These are phyloP conservation scores for Saturnispora quitensis DNA, from an alignment of 805 yeast species.

Conservation along the genomic window DNA sequence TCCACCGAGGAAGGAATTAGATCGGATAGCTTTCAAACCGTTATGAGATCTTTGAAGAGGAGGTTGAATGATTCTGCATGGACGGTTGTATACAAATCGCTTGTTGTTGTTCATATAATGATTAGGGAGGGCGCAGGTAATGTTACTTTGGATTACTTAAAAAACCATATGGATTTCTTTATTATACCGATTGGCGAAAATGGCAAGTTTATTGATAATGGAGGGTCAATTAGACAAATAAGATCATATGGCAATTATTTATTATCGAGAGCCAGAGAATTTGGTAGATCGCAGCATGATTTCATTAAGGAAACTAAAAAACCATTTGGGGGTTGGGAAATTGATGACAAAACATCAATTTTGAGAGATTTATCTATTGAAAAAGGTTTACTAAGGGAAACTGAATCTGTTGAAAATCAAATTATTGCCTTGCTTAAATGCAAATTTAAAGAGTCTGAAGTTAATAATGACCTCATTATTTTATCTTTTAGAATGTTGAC, in stretches of 20 bases:
- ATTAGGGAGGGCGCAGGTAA: slow-evolving; percentile 83
- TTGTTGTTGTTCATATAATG: slow-evolving; percentile 82
- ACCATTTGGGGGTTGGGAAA: slow-evolving; percentile 24
- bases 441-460: slow-evolving; percentile 67
- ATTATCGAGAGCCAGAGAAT: slow-evolving; percentile 59
- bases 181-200: slow-evolving; percentile 30
- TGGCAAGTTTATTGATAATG: slow-evolving; percentile 26
- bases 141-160: slow-evolving; percentile 59
- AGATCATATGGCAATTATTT: slow-evolving; percentile 67
- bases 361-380: slow-evolving; percentile 58
- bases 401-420: slow-evolving; percentile 77
- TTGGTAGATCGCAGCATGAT: slow-evolving; percentile 53
- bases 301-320: slow-evolving; percentile 60
- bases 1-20: slow-evolving; percentile 46
- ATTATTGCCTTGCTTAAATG: slow-evolving; percentile 68
- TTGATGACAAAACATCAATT: slow-evolving; percentile 44
- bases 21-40: slow-evolving; percentile 50
- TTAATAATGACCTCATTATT: slow-evolving; percentile 73
- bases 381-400: slow-evolving; percentile 74
- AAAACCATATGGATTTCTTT: slow-evolving; percentile 53
- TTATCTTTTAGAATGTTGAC: slow-evolving; percentile 83
- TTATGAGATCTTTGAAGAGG: slow-evolving; percentile 52
- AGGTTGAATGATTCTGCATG: slow-evolving; percentile 76
- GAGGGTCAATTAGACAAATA: slow-evolving; percentile 46
- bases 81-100: slow-evolving; percentile 82